Evolutionary conservation across 805 yeast genomes (phyloP).

Genomic region (Pichia occidentalis): DNA sequence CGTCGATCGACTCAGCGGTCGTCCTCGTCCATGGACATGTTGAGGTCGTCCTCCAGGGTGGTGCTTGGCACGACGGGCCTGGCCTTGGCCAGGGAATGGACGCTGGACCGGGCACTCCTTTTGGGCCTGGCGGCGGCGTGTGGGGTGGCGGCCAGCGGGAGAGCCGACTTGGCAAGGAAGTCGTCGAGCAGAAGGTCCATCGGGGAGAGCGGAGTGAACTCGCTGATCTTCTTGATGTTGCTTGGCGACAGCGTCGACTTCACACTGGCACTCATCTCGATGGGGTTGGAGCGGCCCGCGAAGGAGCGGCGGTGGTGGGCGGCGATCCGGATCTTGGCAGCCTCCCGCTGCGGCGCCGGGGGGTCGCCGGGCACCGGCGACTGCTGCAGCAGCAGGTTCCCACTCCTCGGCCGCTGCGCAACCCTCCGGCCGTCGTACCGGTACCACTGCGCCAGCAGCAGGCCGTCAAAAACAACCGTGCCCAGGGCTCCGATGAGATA

Average conservation of each 20-base stretch:
- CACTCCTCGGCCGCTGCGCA: conserved; percentile 2
- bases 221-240: conserved; percentile 28
- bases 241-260: conserved; percentile 25
- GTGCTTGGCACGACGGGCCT: no score
- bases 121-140: background rate
- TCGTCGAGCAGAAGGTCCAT: conserved; percentile 31
- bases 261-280: conserved; percentile 17
- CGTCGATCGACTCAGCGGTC: background rate
- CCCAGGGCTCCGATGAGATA: conserved; percentile 49
- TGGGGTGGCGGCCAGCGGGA: background rate
- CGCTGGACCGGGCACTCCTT: conserved; percentile 3
- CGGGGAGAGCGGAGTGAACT: conserved; percentile 32
- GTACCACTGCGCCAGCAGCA: conserved; percentile 40
- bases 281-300: conserved; percentile 3
- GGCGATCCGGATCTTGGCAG: background rate
- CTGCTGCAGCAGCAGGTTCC: no score
- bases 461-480: conserved; percentile 42
- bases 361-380: no score
- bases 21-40: conserved; percentile 10
- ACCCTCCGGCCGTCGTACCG: conserved; percentile 23
- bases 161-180: conserved; percentile 13
- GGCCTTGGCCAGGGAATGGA: no score
- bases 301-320: background rate
- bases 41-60: conserved; percentile 3
- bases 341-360: no score